Base-by-base conservation (phyloP, 2,329 filamentous ascomycete species). In the Elsinoe batatas region DNA sequence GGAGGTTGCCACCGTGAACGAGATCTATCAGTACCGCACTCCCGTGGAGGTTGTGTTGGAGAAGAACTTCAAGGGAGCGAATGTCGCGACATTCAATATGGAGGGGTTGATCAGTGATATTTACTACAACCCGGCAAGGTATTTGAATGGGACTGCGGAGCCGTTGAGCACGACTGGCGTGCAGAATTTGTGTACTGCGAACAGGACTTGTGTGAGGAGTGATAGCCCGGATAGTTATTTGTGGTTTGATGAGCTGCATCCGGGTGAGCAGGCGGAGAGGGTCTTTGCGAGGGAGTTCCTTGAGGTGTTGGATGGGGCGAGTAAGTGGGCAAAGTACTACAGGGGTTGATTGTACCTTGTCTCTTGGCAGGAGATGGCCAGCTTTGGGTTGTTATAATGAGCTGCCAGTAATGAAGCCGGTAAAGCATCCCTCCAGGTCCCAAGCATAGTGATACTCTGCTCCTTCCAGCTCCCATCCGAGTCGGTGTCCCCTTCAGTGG, bases 241-340 rank as follows among this genome's bases (percentile, higher is more conserved):
- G 66, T 91, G 86, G 84, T 87, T 76, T 62, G 86, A 91, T 68
- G 79, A 83, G 64, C 67, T 91, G 64, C 87, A 91, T 71, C 85
- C 85, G 0, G 83, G 81, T 30, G 76, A 82, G 68, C 79, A 80
- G 68, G 78, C 83, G 6, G 77, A 81, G 68, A 71, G 78, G 63
- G 71, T 76, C 42, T 74, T 84, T 51, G 81, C 79, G 15, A 70
- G 69, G 57, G 76, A 79, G 56, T 83, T 84, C 65, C 68, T 79
- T 3, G 72, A 75, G 33, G 75, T 82, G 1, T 67, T 83, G 5
- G 67, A 72, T 30, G 81, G 80, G 1, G 62, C 61, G 57, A 75
- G 74, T 59, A 67, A 67, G 62, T 77, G 68, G 65, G 75, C 73
- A 30, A 72, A 61, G 22, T 77, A 77, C 58, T 77, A n/a, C 33